Base-by-base conservation (phyloP, 129 eudicot species). In the Tagetes erecta region DNA sequence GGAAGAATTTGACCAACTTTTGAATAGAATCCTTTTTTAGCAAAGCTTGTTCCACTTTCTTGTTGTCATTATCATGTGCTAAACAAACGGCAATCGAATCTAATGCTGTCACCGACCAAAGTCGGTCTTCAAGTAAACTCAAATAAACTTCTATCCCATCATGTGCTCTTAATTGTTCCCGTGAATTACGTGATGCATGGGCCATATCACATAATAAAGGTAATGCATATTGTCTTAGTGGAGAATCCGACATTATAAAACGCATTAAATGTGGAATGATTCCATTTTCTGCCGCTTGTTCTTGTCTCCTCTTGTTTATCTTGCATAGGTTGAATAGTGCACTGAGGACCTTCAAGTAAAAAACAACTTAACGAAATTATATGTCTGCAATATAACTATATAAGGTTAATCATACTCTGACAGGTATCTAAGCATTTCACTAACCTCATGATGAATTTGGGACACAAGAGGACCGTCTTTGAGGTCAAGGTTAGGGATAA, bases 241-340 rank as follows among this genome's bases (percentile, higher is more conserved):
- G 99, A 71, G 99, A 94, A 78, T 81, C 91, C 11, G 91, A 81
- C 94, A 91, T 85, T 78, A 94, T 86, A 71, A 88, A 94, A 20
- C 86, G 91, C 94, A 94, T 88, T 75, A 94, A 84, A 82, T 94
- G 99, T 37, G 97, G 97, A 71, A 94, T 91, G 13, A 94, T 91
- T 79, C 99, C 99, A 47, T 91, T 94, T 82, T 91, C 97, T 44
- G 99, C 99, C 0, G 99, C 97, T 63, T 94, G 99, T 81, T 94
- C 99, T 75, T 94, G 99, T 78, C 99, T 82, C 83, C 97, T 88
- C 91, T 91, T 94, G 78, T 94, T 91, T 63, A 94, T 88, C 86
- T 94, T 94, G 84, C 99, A 94, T 64, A 94, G 89, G 79, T 94
- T 94, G 87, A 94, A 91, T 58, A 94, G 85, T 13, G 97, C 96